These are phyloP conservation scores for Suhomyces guaymorum DNA, from an alignment of 1,139 yeast species.

Conservation along the genomic window DNA sequence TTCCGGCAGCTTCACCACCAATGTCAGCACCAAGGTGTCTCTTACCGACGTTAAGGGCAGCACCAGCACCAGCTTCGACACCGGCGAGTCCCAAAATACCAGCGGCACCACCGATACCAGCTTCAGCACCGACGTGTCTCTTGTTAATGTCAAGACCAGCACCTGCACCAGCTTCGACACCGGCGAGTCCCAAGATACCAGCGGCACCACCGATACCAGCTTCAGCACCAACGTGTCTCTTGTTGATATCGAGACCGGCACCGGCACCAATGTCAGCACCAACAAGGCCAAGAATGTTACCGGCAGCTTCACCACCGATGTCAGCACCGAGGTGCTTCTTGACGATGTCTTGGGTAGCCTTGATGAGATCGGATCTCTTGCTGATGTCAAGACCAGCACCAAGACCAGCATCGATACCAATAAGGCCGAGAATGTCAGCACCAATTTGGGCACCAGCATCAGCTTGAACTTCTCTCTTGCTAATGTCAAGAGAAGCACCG, in stretches of 20 bases:
- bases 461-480: too few relatives aligned
- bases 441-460: constrained; percentile 13
- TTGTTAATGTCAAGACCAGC: too few relatives aligned
- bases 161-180: too few relatives aligned
- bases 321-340: constrained; percentile 13
- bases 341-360: constrained; percentile 9
- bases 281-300: constrained; percentile 11
- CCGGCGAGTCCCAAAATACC: too few relatives aligned
- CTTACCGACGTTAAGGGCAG: constrained; percentile 2
- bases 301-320: constrained; percentile 11
- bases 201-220: too few relatives aligned
- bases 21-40: constrained; percentile 8
- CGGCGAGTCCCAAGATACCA: too few relatives aligned
- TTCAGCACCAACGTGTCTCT: too few relatives aligned
- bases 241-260: too few relatives aligned
- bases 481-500: constrained; percentile 12
- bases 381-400: constrained; percentile 4
- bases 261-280: constrained; percentile 1
- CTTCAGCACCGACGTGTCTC: too few relatives aligned
- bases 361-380: constrained; percentile 4
- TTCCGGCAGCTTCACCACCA: constrained; percentile 9
- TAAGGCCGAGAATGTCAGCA: constrained; percentile 13
- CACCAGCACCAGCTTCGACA: constrained; percentile 5
- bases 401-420: constrained; percentile 8
- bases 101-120: too few relatives aligned